phyloP scores from a whole-genome alignment of 169 alveolate species.

The Theileria orientalis region DNA sequence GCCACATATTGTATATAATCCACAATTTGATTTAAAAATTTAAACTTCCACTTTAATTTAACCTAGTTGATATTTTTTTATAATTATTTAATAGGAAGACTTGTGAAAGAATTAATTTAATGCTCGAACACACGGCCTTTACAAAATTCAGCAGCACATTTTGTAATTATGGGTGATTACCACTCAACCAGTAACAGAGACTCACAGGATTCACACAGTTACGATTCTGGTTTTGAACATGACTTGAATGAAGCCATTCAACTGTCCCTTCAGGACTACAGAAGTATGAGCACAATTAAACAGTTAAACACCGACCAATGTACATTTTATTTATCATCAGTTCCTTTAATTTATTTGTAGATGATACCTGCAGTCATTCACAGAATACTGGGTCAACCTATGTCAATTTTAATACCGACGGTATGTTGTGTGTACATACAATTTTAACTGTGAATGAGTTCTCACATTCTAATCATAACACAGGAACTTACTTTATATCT shows the following conservation, averaged over 20 bases:
- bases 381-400: constrained; percentile 7
- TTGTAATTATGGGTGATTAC: constrained; percentile 1
- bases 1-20: background rate
- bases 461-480: background rate
- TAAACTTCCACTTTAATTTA: too few relatives aligned
- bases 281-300: too few relatives aligned
- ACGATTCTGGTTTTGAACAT: constrained; percentile 10
- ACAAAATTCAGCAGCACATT: background rate
- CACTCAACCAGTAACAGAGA: background rate
- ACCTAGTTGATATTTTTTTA: too few relatives aligned
- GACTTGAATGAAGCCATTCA: constrained; percentile 40
- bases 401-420: constrained; percentile 4
- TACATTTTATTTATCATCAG: background rate
- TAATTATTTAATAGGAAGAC: too few relatives aligned
- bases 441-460: background rate
- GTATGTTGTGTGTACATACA: background rate
- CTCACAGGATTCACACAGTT: background rate
- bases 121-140: too few relatives aligned
- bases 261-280: constrained; percentile 34
- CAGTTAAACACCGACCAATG: too few relatives aligned
- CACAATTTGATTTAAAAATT: too few relatives aligned
- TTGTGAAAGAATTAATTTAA: too few relatives aligned
- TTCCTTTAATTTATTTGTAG: background rate
- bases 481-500: constrained; percentile 5
- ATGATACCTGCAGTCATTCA: background rate